A percentile compares a stretch with the other conserved stretches of the same genome.
These are phyloP conservation scores for Dactylellina sp. DNA, from an alignment of 2,329 filamentous ascomycete species.

Conservation along the genomic window DNA sequence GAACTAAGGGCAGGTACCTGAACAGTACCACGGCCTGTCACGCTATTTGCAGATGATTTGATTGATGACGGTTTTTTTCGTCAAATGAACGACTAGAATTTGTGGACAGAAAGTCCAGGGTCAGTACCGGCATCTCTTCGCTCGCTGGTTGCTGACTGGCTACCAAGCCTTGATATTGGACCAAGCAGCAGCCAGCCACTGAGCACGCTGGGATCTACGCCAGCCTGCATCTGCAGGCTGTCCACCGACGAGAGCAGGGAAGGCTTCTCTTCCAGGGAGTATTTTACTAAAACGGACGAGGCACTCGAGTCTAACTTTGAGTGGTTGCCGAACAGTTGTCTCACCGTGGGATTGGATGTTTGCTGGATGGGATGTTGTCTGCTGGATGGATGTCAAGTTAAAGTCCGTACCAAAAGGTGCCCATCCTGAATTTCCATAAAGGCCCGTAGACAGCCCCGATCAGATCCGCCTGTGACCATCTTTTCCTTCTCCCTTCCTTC, in stretches of 20 bases:
- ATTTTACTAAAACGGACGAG: constrained; percentile 48
- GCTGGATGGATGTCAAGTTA: no score
- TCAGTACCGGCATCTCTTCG: neutral
- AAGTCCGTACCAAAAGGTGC: constrained; percentile 56
- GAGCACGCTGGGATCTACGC: constrained; percentile 52
- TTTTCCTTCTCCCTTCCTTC: constrained; percentile 34
- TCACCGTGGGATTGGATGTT: constrained; percentile 36
- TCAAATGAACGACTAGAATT: constrained; percentile 33
- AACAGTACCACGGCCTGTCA: constrained; percentile 28
- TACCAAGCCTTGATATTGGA: constrained; percentile 28
- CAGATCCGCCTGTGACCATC: constrained; percentile 51
- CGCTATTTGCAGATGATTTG: constrained; percentile 56
- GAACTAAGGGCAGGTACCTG: constrained; percentile 39
- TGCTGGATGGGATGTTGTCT: no score
- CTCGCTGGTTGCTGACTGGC: constrained; percentile 22
- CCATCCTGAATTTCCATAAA: constrained; percentile 58
- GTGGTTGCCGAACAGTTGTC: constrained; percentile 42
- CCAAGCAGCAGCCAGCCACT: constrained; percentile 53
- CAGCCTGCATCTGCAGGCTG: constrained; percentile 33
- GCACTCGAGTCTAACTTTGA: constrained; percentile 8
- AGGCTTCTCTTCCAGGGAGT: constrained; percentile 30
- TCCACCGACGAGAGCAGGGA: constrained; percentile 30
- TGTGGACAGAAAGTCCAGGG: constrained; percentile 17
- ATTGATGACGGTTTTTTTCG: constrained; percentile 24
- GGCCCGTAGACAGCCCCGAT: constrained; percentile 53